Evolutionary conservation across 2,329 filamentous ascomycete species (phyloP).

Genomic region (Talaromyces sp.): DNA sequence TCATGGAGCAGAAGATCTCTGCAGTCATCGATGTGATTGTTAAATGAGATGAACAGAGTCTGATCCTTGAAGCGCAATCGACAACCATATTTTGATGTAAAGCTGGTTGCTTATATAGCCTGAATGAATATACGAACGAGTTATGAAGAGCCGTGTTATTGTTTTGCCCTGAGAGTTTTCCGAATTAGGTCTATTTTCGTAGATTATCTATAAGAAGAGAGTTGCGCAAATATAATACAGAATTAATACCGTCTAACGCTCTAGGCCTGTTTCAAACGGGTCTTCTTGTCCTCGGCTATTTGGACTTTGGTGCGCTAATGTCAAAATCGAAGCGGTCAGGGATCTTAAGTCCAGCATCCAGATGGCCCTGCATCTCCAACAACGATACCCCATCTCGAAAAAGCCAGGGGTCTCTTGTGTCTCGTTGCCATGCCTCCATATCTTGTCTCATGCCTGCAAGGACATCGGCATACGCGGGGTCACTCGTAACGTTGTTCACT

Average conservation of each 20-base stretch:
- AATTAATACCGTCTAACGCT: not conserved
- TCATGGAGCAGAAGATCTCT: conserved; percentile 14
- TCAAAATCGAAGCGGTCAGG: conserved; percentile 21
- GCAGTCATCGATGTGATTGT: conserved; percentile 19
- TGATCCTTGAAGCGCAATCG: not conserved
- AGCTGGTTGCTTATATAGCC: not conserved
- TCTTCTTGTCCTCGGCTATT: not conserved
- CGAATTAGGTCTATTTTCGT: not conserved
- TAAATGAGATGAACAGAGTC: conserved; percentile 2
- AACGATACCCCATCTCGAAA: conserved; percentile 20
- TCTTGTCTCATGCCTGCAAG: conserved; percentile 28
- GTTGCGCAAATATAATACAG: not conserved
- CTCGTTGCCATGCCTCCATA: not conserved
- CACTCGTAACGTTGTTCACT: conserved; percentile 39
- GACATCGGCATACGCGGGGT: conserved; percentile 25
- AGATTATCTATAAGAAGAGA: not conserved
- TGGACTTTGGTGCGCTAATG: not conserved
- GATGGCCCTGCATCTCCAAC: not conserved
- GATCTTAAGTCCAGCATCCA: conserved; percentile 13
- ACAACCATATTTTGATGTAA: not conserved
- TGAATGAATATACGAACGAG: not conserved
- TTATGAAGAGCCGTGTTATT: not conserved
- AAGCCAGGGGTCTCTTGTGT: conserved; percentile 28
- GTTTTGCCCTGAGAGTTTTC: not conserved
- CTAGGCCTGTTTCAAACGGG: not conserved